phyloP scores from a whole-genome alignment of 2,329 filamentous ascomycete genomes.

The Teratosphaeria nubilosa region DNA sequence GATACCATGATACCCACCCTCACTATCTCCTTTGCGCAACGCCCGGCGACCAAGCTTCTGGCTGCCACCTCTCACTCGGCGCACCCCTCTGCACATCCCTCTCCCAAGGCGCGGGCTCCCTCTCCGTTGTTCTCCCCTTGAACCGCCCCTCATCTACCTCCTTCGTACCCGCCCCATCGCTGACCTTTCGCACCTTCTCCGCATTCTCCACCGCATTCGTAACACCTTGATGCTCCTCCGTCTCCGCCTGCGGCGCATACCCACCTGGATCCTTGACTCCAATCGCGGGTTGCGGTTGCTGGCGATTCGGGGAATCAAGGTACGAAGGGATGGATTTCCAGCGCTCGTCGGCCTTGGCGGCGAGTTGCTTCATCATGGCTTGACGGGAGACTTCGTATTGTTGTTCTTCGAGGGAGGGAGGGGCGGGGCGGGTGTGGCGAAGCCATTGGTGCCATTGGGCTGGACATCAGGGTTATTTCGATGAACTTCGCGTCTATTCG shows the following conservation, averaged over 20 bases:
- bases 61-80: slow-evolving; percentile 39
- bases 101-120: slow-evolving; percentile 29
- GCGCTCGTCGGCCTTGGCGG: slow-evolving; percentile 48
- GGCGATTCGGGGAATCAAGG: slow-evolving; percentile 45
- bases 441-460: slow-evolving; percentile 62
- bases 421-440: slow-evolving; percentile 47
- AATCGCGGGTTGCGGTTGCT: slow-evolving; percentile 38
- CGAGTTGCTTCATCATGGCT: slow-evolving; percentile 49
- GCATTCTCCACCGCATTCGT: slow-evolving; percentile 22
- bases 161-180: slow-evolving; percentile 13
- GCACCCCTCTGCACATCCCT: slow-evolving; percentile 26
- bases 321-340: slow-evolving; percentile 52
- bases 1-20: neutral
- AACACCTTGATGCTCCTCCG: slow-evolving; percentile 20
- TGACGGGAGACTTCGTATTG: slow-evolving; percentile 47
- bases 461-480: slow-evolving; percentile 17
- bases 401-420: slow-evolving; percentile 51
- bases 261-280: slow-evolving; percentile 33
- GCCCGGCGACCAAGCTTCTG: slow-evolving; percentile 35
- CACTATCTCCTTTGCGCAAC: slow-evolving; percentile 22
- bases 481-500: neutral
- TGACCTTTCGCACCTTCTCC: slow-evolving; percentile 23
- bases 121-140: slow-evolving; percentile 18
- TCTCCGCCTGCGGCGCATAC: slow-evolving; percentile 26
- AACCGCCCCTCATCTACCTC: slow-evolving; percentile 24